Evolutionary conservation across 2,329 filamentous ascomycete genomes (phyloP).

Genomic region (Colletotrichum lini): DNA sequence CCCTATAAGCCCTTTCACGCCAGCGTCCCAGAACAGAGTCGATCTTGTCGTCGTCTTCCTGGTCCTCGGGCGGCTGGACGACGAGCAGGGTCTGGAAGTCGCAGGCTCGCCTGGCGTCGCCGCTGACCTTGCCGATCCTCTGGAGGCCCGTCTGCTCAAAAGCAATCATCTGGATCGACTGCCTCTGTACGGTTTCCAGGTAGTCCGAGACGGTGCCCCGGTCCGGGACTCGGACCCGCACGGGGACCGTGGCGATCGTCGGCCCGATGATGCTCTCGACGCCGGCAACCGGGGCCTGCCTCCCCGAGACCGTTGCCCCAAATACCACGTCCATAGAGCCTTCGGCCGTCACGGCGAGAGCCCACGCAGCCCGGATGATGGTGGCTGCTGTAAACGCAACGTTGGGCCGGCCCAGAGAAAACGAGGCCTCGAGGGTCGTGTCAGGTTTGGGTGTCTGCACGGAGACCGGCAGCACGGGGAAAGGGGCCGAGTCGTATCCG

Average conservation of each 20-base stretch:
- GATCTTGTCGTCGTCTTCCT: neutral
- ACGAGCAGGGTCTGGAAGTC: conserved; percentile 44
- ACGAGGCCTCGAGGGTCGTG: neutral
- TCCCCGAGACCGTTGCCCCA: conserved; percentile 45
- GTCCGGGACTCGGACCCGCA: conserved; percentile 52
- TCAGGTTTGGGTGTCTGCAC: neutral
- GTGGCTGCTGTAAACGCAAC: neutral
- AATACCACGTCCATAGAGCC: conserved; percentile 45
- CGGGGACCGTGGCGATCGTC: conserved; percentile 44
- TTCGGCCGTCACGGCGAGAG: conserved; percentile 24
- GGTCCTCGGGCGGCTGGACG: conserved; percentile 13
- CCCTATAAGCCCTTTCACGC: neutral
- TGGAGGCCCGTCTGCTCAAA: conserved; percentile 47
- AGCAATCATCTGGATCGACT: conserved; percentile 43
- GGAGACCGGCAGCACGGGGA: neutral
- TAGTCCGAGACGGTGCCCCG: conserved; percentile 45
- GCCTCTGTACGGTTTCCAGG: conserved; percentile 37
- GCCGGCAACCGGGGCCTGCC: conserved; percentile 43
- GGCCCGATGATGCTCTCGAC: conserved; percentile 45
- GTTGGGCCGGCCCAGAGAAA: neutral
- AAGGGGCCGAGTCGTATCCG: neutral
- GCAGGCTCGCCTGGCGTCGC: conserved; percentile 40
- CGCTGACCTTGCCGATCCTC: conserved; percentile 43
- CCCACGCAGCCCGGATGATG: conserved; percentile 8
- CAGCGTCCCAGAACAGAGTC: neutral